Conservation (phyloP, 75 land plant species). For the Larix kaempferi region DNA sequence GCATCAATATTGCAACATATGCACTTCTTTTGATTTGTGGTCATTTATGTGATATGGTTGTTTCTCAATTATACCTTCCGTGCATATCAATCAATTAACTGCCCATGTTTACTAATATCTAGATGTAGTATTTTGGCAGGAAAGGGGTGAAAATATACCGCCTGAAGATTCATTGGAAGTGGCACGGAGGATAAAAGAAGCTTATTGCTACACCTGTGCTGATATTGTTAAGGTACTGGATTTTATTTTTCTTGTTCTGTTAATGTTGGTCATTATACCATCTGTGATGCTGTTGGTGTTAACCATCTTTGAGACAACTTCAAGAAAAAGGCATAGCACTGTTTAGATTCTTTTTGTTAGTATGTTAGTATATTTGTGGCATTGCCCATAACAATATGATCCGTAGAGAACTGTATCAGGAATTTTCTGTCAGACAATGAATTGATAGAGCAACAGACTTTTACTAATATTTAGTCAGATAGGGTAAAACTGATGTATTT, state of each 20-base stretch:
- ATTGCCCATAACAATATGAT: neutral
- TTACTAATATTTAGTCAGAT: neutral
- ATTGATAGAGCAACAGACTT: neutral
- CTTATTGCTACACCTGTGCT: constrained; percentile 93
- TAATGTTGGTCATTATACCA: neutral
- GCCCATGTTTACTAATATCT: constrained; percentile 1
- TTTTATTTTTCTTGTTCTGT: neutral
- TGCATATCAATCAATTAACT: neutral
- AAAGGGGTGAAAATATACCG: constrained; percentile 94
- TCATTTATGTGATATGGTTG: neutral
- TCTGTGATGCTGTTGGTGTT: neutral
- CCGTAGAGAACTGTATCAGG: neutral
- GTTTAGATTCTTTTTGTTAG: neutral
- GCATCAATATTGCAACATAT: neutral
- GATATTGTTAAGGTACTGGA: constrained; percentile 94
- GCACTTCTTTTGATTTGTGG: neutral
- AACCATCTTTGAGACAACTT: neutral
- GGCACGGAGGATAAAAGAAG: constrained; percentile 92
- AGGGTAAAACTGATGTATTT: neutral
- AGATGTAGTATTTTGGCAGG: constrained; percentile 37
- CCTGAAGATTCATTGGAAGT: constrained; percentile 98
- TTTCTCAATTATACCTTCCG: neutral
- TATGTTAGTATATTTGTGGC: neutral
- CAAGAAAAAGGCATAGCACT: neutral
- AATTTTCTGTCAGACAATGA: neutral